Base-by-base conservation (phyloP, 2,329 filamentous ascomycete genomes). In the Aspergillus novoparasiticus region DNA sequence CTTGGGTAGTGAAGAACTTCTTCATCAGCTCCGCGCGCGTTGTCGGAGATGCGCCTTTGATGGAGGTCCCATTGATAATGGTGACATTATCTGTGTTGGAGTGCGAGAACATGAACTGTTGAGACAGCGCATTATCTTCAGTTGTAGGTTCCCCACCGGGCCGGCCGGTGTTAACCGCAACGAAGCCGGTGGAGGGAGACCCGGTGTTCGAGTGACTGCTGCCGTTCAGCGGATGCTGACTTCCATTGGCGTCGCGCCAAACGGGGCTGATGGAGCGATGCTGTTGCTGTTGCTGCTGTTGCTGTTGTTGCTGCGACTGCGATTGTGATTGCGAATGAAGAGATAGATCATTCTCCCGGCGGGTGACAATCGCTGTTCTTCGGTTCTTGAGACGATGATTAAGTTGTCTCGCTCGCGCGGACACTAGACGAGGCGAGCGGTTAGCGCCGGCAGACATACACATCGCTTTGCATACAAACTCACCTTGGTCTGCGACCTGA, bases 341-440 rank as follows among this genome's bases (percentile, higher is more conserved):
- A 30, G 71, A 70, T 6, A 73, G 68, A 66, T 80, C 77, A 45
- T 77, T 78, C 62, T 86, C 83, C 61, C 89, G 84, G 41, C 90
- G 84, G 60, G 86, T 85, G 55, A 89, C 81, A 66, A 94, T 92
- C n/a, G 89, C 90, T 59, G 86, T 87, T 71, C 88, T 89, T 57
- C 91, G 88, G 56, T 89, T 89, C 73, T 90, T 91, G 57, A 96
- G 80, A 50, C 90, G 87, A 72, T 95, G 93, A 69, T 93, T 94
- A 21, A 96, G 85, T 75, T 94, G 91, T 45, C 92, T 86, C 14
- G 92, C 89, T 67, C 88, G 83, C 54, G 87, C 88, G 66, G 89
- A 89, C 14, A 90, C 88, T 84, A 78, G 68, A 57, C 14, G 45
- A 26, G 32, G 19, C 10, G 11, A 23, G 9, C 26, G 10, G 34